These are phyloP conservation scores for Brassica cretica DNA, from an alignment of 345 rosid genomes.

Conservation along the genomic window DNA sequence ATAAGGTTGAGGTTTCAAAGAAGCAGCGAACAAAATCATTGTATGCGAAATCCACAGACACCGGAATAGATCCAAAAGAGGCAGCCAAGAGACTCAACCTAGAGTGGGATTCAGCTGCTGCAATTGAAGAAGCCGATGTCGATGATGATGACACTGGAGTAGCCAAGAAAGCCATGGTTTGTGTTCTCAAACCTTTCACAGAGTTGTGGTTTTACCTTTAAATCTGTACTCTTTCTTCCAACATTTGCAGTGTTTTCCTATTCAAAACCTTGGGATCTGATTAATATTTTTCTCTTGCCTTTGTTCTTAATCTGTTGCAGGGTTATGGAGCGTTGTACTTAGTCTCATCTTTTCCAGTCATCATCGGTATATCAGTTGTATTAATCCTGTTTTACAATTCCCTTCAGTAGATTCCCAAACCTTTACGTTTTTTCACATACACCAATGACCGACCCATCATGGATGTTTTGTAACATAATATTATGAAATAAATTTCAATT, in stretches of 20 bases:
- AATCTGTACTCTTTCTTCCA: neutral
- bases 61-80: constrained; percentile 72
- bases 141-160: constrained; percentile 59
- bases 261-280: neutral
- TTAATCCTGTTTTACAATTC: constrained; percentile 88
- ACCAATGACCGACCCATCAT: constrained; percentile 24
- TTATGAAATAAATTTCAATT: constrained; percentile 15
- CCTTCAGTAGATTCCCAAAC: constrained; percentile 57
- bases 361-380: constrained; percentile 85
- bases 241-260: neutral
- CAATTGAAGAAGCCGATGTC: constrained; percentile 59
- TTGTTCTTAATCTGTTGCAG: constrained; percentile 47
- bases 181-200: constrained; percentile 8
- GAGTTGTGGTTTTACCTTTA: neutral
- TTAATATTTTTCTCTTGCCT: neutral
- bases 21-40: constrained; percentile 64
- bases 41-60: constrained; percentile 87
- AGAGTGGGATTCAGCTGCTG: constrained; percentile 97
- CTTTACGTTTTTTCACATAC: constrained; percentile 12
- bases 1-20: constrained; percentile 64
- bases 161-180: constrained; percentile 72
- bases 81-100: constrained; percentile 88
- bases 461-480: constrained; percentile 31
- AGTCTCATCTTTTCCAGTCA: constrained; percentile 85
- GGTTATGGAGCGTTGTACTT: constrained; percentile 94